Evolutionary conservation across 2,329 filamentous ascomycete genomes (phyloP).

Genomic region (Pezicula radicicola): DNA sequence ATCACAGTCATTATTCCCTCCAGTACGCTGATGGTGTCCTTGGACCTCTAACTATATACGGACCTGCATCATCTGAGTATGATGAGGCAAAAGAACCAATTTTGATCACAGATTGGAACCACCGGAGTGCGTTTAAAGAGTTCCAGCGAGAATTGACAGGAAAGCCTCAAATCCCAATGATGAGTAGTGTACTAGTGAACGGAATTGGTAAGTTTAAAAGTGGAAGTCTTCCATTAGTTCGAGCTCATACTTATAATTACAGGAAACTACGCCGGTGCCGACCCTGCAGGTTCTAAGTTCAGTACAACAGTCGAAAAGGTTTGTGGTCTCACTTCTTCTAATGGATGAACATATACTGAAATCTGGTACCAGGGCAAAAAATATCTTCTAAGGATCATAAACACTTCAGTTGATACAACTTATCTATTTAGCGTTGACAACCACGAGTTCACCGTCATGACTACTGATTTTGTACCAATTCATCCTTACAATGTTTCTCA

Average conservation of each 20-base stretch:
- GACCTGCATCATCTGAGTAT: constrained; percentile 6
- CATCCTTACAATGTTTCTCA: constrained; percentile 45
- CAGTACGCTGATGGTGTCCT: constrained; percentile 2
- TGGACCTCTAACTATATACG: constrained; percentile 49
- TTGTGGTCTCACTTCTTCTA: neutral
- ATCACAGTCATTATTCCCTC: constrained; percentile 4
- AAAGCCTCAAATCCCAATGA: constrained; percentile 7
- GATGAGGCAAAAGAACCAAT: constrained; percentile 13
- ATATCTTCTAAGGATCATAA: constrained; percentile 45
- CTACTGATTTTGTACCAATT: constrained; percentile 55
- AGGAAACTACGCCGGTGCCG: neutral
- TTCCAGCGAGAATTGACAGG: neutral
- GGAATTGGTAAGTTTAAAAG: neutral
- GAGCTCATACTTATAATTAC: neutral
- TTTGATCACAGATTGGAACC: constrained; percentile 7
- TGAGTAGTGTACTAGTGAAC: constrained; percentile 10
- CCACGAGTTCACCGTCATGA: constrained; percentile 54
- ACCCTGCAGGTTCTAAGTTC: neutral
- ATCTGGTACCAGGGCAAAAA: constrained; percentile 27
- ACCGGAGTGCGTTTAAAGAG: constrained; percentile 4
- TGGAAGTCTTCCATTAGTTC: neutral
- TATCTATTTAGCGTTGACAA: constrained; percentile 47
- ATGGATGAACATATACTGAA: neutral
- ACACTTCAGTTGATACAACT: constrained; percentile 38
- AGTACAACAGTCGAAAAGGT: neutral